Base-by-base conservation (phyloP, 352 stramenopile genomes). In the Pythium rhizo-oryzae region DNA sequence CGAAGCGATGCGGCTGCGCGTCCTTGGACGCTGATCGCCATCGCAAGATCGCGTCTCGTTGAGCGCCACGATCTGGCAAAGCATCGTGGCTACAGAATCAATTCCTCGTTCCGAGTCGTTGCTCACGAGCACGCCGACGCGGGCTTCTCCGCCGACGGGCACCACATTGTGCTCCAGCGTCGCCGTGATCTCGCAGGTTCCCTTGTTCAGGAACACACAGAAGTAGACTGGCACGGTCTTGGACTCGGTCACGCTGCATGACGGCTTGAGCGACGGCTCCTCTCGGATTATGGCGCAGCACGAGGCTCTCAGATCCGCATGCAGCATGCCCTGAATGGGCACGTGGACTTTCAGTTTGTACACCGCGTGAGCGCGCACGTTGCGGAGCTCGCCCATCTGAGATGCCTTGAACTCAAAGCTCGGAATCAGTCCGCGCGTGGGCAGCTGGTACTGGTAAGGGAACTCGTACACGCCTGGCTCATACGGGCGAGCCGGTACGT, bases 381-480 rank as follows among this genome's bases (percentile, higher is more conserved):
- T 47, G 41, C 41, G 13, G 9, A 47, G 18, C 13, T 47, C 5
- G 11, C 41, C 41, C 1, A 47, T 16, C 18, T 16, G 41, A 7
- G 41, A 47, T 1, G 13, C 41, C 41, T 47, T 47, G 44, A 54
- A 54, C 33, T 23, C 24, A 39, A 62, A 62, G 2, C 19, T 62
- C 4, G 55, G 55, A 6, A 62, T 39, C 23, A 62, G 55, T 19
- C 23, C 43, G 3, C 55, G 37, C 9, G 15, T 11, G 4, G 55
- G 37, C 8, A 61, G 55, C 55, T 52, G 55, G 55, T 62, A 62
- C 37, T 62, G 37, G 25, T 52, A 62, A 12, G 39, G 43, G 41
- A 62, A 62, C 39, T 52, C 55, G 21, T 62, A 62, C 37, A 24
- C 47, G 15, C 37, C 55, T 8, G 55, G 37, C 37, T 62, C 55